Conservation (phyloP, 352 stramenopile species). For the Phytophthora sojae region DNA sequence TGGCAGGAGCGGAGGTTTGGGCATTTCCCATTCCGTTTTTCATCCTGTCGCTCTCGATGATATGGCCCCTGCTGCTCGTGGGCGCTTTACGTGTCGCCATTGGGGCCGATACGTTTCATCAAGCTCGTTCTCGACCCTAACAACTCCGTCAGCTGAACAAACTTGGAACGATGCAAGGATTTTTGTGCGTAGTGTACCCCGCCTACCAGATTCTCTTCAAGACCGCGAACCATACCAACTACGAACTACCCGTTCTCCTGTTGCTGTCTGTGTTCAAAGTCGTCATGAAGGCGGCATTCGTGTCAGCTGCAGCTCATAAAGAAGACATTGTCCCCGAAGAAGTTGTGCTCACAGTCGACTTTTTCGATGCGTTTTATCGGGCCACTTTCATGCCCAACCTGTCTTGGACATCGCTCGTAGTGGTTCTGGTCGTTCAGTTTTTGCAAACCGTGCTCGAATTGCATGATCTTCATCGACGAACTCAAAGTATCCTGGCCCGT, state of each 20-base stretch:
- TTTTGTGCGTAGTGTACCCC: not conserved
- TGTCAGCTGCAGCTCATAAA: not conserved
- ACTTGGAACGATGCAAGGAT: not conserved
- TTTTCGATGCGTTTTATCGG: conserved; percentile 28
- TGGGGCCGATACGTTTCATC: not conserved
- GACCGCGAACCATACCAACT: not conserved
- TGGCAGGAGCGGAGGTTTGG: not conserved
- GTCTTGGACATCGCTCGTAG: not conserved
- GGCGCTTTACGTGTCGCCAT: not conserved
- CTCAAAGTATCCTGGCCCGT: conserved; percentile 1
- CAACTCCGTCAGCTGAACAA: conserved; percentile 2
- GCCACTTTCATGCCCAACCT: conserved; percentile 19
- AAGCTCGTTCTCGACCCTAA: not conserved
- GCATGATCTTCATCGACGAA: conserved; percentile 12
- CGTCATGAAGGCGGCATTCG: not conserved
- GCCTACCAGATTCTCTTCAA: not conserved
- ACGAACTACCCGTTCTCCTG: not conserved
- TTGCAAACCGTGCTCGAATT: conserved; percentile 12
- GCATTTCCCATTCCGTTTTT: not conserved
- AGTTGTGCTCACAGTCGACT: not conserved
- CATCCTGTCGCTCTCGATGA: not conserved
- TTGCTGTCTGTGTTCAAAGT: not conserved
- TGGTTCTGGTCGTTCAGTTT: conserved; percentile 6
- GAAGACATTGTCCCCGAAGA: not conserved
- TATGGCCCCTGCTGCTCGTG: not conserved